Conservation (phyloP, 2,329 filamentous ascomycete genomes). For the Ophiognomonia clavigignenti-juglandacearum region DNA sequence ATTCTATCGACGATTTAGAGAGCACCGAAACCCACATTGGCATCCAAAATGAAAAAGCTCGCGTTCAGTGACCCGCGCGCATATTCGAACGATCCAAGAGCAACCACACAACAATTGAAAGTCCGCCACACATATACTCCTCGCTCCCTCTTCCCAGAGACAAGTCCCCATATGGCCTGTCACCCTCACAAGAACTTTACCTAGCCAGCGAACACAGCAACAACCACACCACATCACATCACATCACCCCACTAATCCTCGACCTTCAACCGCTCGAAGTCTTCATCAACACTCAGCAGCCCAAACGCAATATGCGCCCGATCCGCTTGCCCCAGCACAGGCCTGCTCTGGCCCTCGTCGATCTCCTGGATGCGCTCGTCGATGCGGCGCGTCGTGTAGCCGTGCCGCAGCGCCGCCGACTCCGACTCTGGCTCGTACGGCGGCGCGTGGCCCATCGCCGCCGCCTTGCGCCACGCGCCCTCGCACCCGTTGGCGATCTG, state of each 20-base stretch:
- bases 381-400: conserved; percentile 45
- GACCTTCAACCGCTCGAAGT: conserved; percentile 60
- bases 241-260: too few relatives aligned
- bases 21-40: conserved; percentile 2
- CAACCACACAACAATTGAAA: too few relatives aligned
- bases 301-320: conserved; percentile 73
- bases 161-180: too few relatives aligned
- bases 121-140: too few relatives aligned
- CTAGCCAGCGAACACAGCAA: neutral
- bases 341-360: conserved; percentile 31
- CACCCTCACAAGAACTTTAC: neutral
- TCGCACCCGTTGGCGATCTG: conserved; percentile 84
- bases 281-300: conserved; percentile 70
- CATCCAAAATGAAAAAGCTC: too few relatives aligned
- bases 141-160: too few relatives aligned
- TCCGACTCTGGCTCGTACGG: conserved; percentile 53
- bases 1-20: conserved; percentile 11
- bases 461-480: conserved; percentile 73
- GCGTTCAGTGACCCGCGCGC: neutral
- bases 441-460: conserved; percentile 68
- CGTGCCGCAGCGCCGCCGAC: conserved; percentile 11
- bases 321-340: conserved; percentile 60
- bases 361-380: conserved; percentile 47
- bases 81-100: too few relatives aligned
- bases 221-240: too few relatives aligned